A percentile compares a stretch with the other conserved stretches of the same genome.
Evolutionary conservation across 2,329 filamentous ascomycete species (phyloP).

Genomic region (Sarocladiaceae sp.): DNA sequence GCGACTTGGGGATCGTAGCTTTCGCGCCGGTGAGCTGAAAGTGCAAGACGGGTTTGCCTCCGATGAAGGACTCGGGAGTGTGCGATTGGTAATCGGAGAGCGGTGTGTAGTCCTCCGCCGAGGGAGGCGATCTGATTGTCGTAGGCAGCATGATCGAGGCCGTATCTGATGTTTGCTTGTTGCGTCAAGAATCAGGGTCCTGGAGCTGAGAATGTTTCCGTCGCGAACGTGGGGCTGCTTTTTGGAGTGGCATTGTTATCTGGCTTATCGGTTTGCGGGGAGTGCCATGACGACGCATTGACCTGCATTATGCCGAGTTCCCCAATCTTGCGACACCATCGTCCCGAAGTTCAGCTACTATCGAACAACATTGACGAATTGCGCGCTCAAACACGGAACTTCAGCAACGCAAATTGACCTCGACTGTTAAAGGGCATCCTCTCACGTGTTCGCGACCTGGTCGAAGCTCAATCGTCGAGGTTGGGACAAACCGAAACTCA

Average conservation of each 20-base stretch:
- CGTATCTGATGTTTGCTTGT: neutral
- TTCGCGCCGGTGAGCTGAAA: slow-evolving; percentile 54
- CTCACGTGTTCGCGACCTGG: no score
- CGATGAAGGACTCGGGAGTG: slow-evolving; percentile 69
- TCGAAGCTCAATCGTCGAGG: no score
- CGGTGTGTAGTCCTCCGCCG: slow-evolving; percentile 55
- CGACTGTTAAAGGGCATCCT: no score
- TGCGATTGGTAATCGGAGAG: slow-evolving; percentile 67
- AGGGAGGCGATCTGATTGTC: slow-evolving; percentile 54
- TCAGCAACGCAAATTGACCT: neutral
- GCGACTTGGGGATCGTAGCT: slow-evolving; percentile 51
- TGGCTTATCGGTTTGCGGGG: slow-evolving; percentile 15
- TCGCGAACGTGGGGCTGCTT: slow-evolving; percentile 12
- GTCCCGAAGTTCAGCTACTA: no score
- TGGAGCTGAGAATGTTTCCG: slow-evolving; percentile 10
- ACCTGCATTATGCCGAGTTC: neutral
- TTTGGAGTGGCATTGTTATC: slow-evolving; percentile 12
- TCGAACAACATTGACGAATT: no score
- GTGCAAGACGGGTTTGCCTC: slow-evolving; percentile 67
- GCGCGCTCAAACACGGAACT: neutral
- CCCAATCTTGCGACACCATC: neutral
- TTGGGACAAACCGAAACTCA: no score
- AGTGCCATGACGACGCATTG: slow-evolving; percentile 2
- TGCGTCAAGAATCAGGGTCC: neutral
- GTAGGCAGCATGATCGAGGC: slow-evolving; percentile 36